Evolutionary conservation across 1,284 basidiomycete species (phyloP).

Genomic region (Gomphus bonarii): DNA sequence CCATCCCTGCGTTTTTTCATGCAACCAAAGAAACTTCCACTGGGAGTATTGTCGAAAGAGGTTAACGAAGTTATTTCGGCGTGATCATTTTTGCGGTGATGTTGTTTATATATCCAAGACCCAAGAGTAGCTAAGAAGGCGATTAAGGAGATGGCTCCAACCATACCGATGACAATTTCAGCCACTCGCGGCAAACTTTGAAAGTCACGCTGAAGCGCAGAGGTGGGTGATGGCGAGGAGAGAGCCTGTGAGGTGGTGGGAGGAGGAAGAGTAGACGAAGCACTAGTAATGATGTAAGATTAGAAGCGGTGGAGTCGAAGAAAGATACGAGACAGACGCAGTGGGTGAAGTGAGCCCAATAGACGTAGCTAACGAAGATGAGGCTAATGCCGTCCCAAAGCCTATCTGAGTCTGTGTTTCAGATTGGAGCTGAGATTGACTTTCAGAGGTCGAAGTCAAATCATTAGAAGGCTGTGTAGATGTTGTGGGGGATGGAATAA

Average conservation of each 20-base stretch:
- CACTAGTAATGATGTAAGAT: neutral
- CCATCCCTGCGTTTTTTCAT: neutral
- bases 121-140: neutral
- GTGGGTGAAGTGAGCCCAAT: neutral
- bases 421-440: neutral
- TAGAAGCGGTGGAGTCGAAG: neutral
- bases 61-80: neutral
- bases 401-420: neutral
- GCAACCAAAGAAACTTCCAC: neutral
- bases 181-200: neutral
- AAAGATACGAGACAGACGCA: neutral
- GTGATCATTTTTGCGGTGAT: neutral
- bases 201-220: neutral
- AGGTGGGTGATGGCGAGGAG: neutral
- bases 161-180: constrained; percentile 2
- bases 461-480: neutral
- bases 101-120: neutral
- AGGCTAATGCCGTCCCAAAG: neutral
- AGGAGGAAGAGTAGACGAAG: neutral
- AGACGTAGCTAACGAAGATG: neutral
- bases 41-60: neutral
- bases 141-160: neutral
- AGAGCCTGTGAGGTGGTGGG: neutral
- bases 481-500: neutral
- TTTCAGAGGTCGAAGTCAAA: neutral